Conservation (phyloP, 208 protist species). For the Trypanosoma conorhini region DNA sequence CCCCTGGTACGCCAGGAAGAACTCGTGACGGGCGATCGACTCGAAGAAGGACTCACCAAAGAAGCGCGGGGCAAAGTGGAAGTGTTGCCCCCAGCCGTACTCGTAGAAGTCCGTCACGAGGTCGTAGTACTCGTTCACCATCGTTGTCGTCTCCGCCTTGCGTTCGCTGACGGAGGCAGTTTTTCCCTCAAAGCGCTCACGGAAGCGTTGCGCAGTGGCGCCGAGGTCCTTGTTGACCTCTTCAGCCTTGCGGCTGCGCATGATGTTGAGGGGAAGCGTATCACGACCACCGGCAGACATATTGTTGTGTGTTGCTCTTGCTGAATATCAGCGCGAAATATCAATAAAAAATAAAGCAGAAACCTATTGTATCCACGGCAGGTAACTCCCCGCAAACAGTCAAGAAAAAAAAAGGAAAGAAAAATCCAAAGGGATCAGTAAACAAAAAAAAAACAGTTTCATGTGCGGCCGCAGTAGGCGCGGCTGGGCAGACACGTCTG, state of each 20-base stretch:
- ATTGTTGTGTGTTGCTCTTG: slow-evolving; percentile 27
- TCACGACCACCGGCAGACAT: slow-evolving; percentile 67
- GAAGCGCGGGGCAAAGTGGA: slow-evolving; percentile 94
- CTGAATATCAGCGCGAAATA: neutral
- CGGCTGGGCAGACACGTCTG: too few species aligned
- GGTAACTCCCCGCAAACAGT: neutral
- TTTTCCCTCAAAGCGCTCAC: slow-evolving; percentile 69
- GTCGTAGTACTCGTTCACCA: slow-evolving; percentile 97
- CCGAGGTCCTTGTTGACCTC: slow-evolving; percentile 59
- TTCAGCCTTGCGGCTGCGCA: slow-evolving; percentile 51
- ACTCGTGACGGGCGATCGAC: slow-evolving; percentile 95
- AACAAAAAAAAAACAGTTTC: slow-evolving; percentile 5
- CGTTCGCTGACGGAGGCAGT: slow-evolving; percentile 61
- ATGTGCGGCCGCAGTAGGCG: too few species aligned
- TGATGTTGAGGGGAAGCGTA: slow-evolving; percentile 43
- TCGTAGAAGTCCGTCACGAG: slow-evolving; percentile 98
- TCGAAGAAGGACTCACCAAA: slow-evolving; percentile 89
- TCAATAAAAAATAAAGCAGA: neutral
- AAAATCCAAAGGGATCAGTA: slow-evolving; percentile 4
- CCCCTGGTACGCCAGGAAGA: slow-evolving; percentile 90
- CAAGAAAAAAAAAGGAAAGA: slow-evolving; percentile 11
- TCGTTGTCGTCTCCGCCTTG: slow-evolving; percentile 69
- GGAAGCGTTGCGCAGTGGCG: slow-evolving; percentile 75
- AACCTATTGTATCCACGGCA: neutral
- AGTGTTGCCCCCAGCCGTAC: slow-evolving; percentile 97